These are phyloP conservation scores for Boletus sp. DNA, from an alignment of 768 basidiomycete genomes.

Conservation along the genomic window DNA sequence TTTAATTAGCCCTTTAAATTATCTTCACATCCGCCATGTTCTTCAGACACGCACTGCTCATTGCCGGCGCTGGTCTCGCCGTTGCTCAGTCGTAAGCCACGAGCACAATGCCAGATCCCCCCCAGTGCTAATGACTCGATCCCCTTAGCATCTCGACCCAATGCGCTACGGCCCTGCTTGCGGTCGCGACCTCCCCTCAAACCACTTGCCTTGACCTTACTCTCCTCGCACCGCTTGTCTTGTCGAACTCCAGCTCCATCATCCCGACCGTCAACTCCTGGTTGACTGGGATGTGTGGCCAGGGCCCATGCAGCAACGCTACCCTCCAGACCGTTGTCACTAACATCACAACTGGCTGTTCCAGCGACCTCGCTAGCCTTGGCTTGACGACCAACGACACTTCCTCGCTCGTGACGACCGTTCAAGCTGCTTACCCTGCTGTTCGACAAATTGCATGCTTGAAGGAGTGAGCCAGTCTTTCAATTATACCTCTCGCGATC, in stretches of 20 bases:
- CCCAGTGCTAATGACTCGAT: not conserved
- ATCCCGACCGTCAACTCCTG: slow-evolving; percentile 53
- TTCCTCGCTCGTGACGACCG: slow-evolving; percentile 32
- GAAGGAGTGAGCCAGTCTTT: slow-evolving; percentile 51
- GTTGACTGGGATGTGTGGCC: slow-evolving; percentile 56
- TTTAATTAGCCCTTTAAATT: not conserved
- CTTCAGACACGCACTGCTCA: slow-evolving; percentile 24
- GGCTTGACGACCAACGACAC: slow-evolving; percentile 21
- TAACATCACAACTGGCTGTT: slow-evolving; percentile 54
- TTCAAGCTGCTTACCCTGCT: slow-evolving; percentile 57
- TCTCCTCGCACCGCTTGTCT: slow-evolving; percentile 29
- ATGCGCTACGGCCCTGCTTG: slow-evolving; percentile 49
- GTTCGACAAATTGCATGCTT: slow-evolving; percentile 58
- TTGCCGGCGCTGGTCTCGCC: slow-evolving; percentile 35
- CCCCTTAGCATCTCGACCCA: slow-evolving; percentile 18
- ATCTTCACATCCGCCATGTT: slow-evolving; percentile 21
- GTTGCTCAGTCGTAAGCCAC: slow-evolving; percentile 45
- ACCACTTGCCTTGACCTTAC: slow-evolving; percentile 42
- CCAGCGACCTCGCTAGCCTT: slow-evolving; percentile 34
- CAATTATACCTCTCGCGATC: not conserved
- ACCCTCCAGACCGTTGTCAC: slow-evolving; percentile 55
- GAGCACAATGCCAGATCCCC: not conserved
- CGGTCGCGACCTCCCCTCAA: slow-evolving; percentile 38
- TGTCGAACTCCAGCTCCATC: slow-evolving; percentile 32
- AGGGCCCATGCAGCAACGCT: slow-evolving; percentile 54